A percentile compares a stretch with the other conserved stretches of the same genome.
These are phyloP conservation scores for Ilyonectria robusta DNA, from an alignment of 2,329 filamentous ascomycete species.

Conservation along the genomic window DNA sequence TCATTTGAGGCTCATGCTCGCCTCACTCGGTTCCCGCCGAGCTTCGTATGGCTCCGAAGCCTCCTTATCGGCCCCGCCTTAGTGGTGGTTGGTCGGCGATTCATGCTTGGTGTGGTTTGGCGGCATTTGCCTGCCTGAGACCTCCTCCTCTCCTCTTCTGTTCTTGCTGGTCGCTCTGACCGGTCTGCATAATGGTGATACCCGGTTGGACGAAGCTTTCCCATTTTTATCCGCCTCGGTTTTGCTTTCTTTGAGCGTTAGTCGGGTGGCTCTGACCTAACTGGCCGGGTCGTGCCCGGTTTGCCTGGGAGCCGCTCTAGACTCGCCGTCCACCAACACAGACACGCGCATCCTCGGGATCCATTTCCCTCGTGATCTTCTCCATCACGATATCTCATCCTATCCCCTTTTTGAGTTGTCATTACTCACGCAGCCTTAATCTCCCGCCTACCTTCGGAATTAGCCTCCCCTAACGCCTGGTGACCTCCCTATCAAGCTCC, in stretches of 20 bases:
- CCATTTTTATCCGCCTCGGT: slow-evolving; percentile 24
- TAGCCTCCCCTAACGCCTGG: slow-evolving; percentile 33
- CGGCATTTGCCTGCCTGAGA: slow-evolving; percentile 23
- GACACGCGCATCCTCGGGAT: slow-evolving; percentile 12
- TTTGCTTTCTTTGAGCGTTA: slow-evolving; percentile 26
- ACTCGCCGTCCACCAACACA: slow-evolving; percentile 11
- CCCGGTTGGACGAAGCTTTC: slow-evolving; percentile 22
- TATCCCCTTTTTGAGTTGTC: slow-evolving; percentile 30
- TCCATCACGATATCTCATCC: slow-evolving; percentile 19
- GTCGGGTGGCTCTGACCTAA: slow-evolving; percentile 25
- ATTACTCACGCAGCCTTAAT: slow-evolving; percentile 23
- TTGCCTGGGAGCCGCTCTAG: slow-evolving; percentile 10
- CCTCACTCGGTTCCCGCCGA: slow-evolving; percentile 13
- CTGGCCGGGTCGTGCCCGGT: slow-evolving; percentile 21
- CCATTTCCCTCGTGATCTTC: slow-evolving; percentile 25
- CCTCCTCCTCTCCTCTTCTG: neutral
- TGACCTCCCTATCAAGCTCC: slow-evolving; percentile 39
- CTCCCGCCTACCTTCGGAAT: slow-evolving; percentile 29
- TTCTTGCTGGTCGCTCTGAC: neutral
- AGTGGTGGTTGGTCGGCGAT: neutral
- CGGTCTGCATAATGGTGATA: slow-evolving; percentile 8
- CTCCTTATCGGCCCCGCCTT: slow-evolving; percentile 15
- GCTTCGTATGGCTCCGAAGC: slow-evolving; percentile 12
- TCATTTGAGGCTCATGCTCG: neutral
- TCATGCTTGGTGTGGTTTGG: slow-evolving; percentile 7